These are phyloP conservation scores for Bryoglossum gracile DNA, from an alignment of 495 filamentous ascomycete species.

Conservation along the genomic window DNA sequence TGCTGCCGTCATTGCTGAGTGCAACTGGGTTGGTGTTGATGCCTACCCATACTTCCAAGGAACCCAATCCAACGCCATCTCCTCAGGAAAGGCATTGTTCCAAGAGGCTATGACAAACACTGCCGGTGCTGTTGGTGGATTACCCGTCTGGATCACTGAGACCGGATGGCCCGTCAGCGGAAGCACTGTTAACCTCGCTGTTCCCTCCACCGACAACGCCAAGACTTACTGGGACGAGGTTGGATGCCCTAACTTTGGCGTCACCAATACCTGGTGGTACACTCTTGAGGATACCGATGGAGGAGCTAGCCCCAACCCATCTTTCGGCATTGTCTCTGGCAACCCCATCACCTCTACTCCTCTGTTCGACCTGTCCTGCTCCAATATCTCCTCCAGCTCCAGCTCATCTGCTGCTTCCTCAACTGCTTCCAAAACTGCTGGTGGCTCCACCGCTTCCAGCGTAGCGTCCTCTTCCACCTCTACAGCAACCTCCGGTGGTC, in stretches of 20 bases:
- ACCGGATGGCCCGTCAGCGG: constrained; percentile 81
- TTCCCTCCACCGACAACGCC: constrained; percentile 61
- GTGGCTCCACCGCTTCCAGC: constrained; percentile 15
- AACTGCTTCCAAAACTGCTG: constrained; percentile 7
- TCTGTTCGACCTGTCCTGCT: constrained; percentile 57
- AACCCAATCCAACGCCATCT: constrained; percentile 58
- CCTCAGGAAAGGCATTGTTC: constrained; percentile 54
- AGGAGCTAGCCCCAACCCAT: constrained; percentile 50
- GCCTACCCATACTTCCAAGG: constrained; percentile 70
- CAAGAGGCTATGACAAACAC: constrained; percentile 53
- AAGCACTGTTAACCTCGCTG: constrained; percentile 47
- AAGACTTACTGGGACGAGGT: constrained; percentile 73
- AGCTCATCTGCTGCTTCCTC: constrained; percentile 18
- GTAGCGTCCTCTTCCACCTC: constrained; percentile 11
- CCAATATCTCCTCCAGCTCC: constrained; percentile 13
- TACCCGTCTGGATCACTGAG: constrained; percentile 84
- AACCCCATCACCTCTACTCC: constrained; percentile 42
- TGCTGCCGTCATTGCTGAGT: constrained; percentile 59
- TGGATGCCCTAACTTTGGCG: constrained; percentile 60
- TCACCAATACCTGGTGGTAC: constrained; percentile 70
- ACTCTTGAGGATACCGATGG: constrained; percentile 59
- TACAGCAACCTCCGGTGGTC: constrained; percentile 17
- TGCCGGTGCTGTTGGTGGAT: constrained; percentile 48
- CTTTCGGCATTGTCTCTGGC: constrained; percentile 54
- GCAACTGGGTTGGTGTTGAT: constrained; percentile 75